A percentile compares a stretch with the other conserved stretches of the same genome.
These are phyloP conservation scores for Bruguiera hainesii DNA, from an alignment of 441 rosid genomes.

Conservation along the genomic window DNA sequence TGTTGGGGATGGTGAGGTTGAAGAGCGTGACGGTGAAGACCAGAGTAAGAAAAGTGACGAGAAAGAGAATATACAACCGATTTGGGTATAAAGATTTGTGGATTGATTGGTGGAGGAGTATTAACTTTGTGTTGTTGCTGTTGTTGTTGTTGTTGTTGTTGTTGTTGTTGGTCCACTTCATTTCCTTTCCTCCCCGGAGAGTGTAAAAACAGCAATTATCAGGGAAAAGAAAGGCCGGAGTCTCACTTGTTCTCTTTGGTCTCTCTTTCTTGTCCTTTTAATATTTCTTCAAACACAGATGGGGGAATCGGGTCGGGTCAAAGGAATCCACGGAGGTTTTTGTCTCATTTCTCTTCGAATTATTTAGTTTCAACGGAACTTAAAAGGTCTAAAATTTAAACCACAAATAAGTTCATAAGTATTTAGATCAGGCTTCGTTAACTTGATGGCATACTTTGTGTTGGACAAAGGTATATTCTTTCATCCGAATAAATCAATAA, in stretches of 20 bases:
- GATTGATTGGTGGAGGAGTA: slow-evolving; percentile 64
- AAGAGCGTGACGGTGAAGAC: slow-evolving; percentile 55
- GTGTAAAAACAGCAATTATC: too few relatives aligned
- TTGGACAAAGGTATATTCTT: too few relatives aligned
- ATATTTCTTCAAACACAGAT: too few relatives aligned
- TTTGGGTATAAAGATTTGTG: slow-evolving; percentile 43
- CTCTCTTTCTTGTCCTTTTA: too few relatives aligned
- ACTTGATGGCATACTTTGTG: too few relatives aligned
- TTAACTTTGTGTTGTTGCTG: slow-evolving; percentile 51
- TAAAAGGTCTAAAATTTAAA: too few relatives aligned
- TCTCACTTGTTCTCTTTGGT: not conserved
- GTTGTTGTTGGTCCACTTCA: slow-evolving; percentile 29
- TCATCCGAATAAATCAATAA: too few relatives aligned
- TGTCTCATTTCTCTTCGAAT: too few relatives aligned
- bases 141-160: slow-evolving; percentile 9
- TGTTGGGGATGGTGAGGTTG: slow-evolving; percentile 31
- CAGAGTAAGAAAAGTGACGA: slow-evolving; percentile 57
- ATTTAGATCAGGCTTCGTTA: too few relatives aligned
- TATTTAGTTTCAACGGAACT: too few relatives aligned
- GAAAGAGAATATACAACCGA: slow-evolving; percentile 55
- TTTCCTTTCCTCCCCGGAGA: slow-evolving; percentile 5
- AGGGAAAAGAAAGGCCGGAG: too few relatives aligned
- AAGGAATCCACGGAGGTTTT: slow-evolving; percentile 25
- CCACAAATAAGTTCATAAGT: too few relatives aligned
- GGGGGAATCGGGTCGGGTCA: slow-evolving; percentile 4